Evolutionary conservation across 2,329 filamentous ascomycete genomes (phyloP).

Genomic region (Talaromyces amestolkiae): DNA sequence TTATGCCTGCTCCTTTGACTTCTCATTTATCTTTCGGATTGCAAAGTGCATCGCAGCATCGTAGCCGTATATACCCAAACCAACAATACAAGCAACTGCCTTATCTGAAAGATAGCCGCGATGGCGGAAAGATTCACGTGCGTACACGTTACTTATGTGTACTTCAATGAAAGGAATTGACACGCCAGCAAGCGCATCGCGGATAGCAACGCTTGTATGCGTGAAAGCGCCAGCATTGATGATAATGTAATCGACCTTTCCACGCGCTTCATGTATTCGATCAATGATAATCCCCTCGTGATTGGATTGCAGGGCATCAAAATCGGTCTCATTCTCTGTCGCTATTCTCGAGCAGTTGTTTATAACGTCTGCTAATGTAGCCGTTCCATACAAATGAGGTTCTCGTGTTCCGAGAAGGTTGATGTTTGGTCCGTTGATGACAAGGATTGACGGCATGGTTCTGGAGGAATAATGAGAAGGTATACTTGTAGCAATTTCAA

Average conservation of each 20-base stretch:
- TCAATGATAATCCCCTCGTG: constrained; percentile 73
- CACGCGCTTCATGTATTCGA: constrained; percentile 66
- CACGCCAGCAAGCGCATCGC: constrained; percentile 66
- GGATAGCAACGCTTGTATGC: constrained; percentile 67
- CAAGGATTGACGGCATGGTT: constrained; percentile 49
- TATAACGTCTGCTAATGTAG: constrained; percentile 64
- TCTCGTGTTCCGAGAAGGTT: constrained; percentile 75
- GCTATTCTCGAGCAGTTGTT: constrained; percentile 33
- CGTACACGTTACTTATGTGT: constrained; percentile 69
- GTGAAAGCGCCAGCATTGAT: constrained; percentile 74
- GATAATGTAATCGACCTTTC: constrained; percentile 58
- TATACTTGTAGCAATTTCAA: neutral
- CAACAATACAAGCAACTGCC: constrained; percentile 70
- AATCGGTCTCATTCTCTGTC: constrained; percentile 48
- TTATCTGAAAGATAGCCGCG: constrained; percentile 74
- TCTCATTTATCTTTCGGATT: neutral
- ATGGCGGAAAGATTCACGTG: constrained; percentile 64
- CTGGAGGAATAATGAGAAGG: neutral
- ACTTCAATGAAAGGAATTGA: constrained; percentile 68
- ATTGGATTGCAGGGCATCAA: constrained; percentile 69
- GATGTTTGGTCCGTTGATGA: constrained; percentile 78
- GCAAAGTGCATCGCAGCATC: constrained; percentile 55
- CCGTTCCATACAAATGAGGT: constrained; percentile 68
- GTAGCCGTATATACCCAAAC: constrained; percentile 63
- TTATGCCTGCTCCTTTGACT: neutral